These are phyloP conservation scores for Botrytis medusae DNA, from an alignment of 2,329 filamentous ascomycete genomes.

Conservation along the genomic window DNA sequence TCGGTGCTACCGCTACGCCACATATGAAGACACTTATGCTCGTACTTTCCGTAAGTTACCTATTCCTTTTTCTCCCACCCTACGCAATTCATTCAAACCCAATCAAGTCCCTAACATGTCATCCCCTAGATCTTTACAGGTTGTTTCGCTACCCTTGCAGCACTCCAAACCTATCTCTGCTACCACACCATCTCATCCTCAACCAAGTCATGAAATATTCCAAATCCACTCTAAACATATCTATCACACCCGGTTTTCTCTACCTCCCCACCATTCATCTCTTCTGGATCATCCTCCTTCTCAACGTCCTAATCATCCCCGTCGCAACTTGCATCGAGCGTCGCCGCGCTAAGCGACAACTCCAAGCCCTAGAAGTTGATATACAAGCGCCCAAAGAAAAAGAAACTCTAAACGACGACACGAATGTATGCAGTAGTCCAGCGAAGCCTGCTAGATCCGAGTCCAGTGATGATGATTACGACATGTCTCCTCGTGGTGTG, in stretches of 20 bases:
- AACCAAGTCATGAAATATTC: background rate
- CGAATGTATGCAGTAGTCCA: background rate
- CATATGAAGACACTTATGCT: background rate
- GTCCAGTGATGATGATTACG: background rate
- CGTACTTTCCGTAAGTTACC: background rate
- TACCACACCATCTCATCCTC: background rate
- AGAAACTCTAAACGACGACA: background rate
- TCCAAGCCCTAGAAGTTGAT: no score
- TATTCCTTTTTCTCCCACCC: rapidly evolving
- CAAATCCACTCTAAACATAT: background rate
- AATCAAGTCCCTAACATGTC: background rate
- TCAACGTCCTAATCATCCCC: background rate
- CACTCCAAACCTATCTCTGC: constrained; percentile 4
- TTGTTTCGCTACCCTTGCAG: background rate
- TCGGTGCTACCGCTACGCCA: background rate
- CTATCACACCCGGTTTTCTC: background rate
- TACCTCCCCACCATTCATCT: background rate
- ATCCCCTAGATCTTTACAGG: background rate
- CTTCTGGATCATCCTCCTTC: background rate
- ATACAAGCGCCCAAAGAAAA: background rate
- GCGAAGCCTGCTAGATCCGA: background rate
- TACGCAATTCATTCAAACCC: background rate
- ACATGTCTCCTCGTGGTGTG: background rate
- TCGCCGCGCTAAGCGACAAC: no score
- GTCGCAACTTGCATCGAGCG: background rate